A percentile compares a stretch with the other conserved stretches of the same genome.
phyloP scores from a whole-genome alignment of 2,329 filamentous ascomycete species.

The Fusarium sterilihyphosum region DNA sequence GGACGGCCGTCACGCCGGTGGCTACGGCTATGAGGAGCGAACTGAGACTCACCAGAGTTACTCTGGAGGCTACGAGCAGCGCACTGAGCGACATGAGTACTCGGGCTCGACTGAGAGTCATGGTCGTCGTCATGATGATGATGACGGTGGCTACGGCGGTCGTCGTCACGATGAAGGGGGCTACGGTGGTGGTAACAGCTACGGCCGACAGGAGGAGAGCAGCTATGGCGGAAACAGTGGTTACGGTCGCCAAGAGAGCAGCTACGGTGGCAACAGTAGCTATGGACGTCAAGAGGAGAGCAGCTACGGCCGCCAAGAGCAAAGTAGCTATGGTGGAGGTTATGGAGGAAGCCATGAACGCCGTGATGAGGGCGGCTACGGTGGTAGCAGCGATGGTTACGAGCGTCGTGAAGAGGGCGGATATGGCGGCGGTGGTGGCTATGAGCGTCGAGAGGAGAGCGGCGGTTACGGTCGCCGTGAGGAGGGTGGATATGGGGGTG shows the following conservation, averaged over 20 bases:
- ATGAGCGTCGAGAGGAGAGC: conserved; percentile 33
- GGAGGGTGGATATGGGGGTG: conserved; percentile 37
- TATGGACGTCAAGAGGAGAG: conserved; percentile 8
- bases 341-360: conserved; percentile 29
- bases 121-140: conserved; percentile 32
- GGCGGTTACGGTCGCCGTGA: conserved; percentile 32
- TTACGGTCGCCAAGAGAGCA: conserved; percentile 5
- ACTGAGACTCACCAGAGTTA: conserved; percentile 62
- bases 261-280: conserved; percentile 16
- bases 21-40: conserved; percentile 68
- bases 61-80: conserved; percentile 65
- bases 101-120: conserved; percentile 48
- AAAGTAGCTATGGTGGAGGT: conserved; percentile 14
- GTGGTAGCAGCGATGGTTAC: too few relatives aligned
- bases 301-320: conserved; percentile 11
- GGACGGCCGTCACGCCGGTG: conserved; percentile 51
- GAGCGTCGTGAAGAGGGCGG: conserved; percentile 24
- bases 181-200: conserved; percentile 18
- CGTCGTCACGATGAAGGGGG: conserved; percentile 1
- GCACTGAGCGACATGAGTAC: conserved; percentile 62
- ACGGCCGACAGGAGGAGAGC: conserved; percentile 3
- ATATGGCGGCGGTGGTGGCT: conserved; percentile 17
- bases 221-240: not conserved
- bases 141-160: conserved; percentile 3
- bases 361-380: conserved; percentile 24